phyloP scores from a whole-genome alignment of 176 grass and related monocot species.

The Carex scoparia region DNA sequence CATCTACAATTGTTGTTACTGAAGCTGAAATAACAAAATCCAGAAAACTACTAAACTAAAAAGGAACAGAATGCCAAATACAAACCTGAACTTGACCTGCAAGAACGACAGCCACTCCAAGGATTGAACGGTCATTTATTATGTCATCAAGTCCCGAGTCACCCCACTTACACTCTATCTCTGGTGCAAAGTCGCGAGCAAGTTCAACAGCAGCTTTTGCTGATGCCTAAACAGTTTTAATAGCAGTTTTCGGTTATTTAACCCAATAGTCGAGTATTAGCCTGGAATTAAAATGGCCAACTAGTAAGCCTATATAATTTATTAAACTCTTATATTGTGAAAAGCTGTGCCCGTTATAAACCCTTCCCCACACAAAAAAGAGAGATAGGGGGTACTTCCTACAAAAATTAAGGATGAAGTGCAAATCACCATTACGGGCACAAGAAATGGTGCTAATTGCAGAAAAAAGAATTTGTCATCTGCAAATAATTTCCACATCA shows the following conservation, averaged over 20 bases:
- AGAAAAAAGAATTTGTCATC: neutral
- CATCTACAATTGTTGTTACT: neutral
- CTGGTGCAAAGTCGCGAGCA: constrained; percentile 63
- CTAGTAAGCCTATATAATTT: neutral
- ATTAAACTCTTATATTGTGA: neutral
- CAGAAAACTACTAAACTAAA: neutral
- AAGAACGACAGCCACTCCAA: constrained; percentile 74
- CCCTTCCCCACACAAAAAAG: neutral
- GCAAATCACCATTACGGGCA: neutral
- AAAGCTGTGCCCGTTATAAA: neutral
- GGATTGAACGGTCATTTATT: constrained; percentile 56
- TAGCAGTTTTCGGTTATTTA: neutral
- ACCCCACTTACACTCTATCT: constrained; percentile 78
- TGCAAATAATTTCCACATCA: neutral
- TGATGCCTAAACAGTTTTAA: constrained; percentile 47
- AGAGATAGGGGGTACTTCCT: neutral
- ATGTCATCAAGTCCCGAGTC: constrained; percentile 85
- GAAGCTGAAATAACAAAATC: neutral
- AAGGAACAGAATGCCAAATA: neutral
- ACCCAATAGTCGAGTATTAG: neutral
- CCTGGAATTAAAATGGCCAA: neutral
- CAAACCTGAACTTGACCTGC: constrained; percentile 87
- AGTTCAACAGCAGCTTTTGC: constrained; percentile 64
- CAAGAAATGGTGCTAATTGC: neutral
- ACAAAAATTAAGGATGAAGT: neutral